phyloP scores from a whole-genome alignment of 192 early-diverging fungal genomes.

The Thamnidium elegans region DNA sequence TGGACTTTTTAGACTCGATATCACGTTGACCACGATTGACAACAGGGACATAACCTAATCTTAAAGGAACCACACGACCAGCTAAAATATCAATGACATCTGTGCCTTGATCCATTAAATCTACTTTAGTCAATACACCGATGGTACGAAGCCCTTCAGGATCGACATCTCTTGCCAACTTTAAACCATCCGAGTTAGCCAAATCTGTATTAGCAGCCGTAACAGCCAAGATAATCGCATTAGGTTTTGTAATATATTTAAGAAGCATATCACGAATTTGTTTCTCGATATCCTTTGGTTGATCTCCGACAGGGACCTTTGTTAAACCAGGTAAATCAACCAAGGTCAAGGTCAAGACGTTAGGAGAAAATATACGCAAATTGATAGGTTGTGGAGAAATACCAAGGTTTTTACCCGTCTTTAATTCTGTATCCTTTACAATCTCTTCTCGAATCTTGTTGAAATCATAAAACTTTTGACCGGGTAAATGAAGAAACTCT shows the following conservation, averaged over 20 bases:
- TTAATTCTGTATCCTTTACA: constrained; percentile 85
- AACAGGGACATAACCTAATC: constrained; percentile 98
- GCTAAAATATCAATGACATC: constrained; percentile 99
- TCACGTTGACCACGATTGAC: constrained; percentile 98
- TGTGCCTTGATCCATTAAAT: constrained; percentile 99
- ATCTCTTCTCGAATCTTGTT: constrained; percentile 97
- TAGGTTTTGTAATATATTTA: constrained; percentile 96
- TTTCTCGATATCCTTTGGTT: constrained; percentile 99
- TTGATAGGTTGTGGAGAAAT: constrained; percentile 97
- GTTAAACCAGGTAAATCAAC: constrained; percentile 99
- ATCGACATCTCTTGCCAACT: constrained; percentile 96
- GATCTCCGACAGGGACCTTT: constrained; percentile 97
- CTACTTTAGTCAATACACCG: constrained; percentile 99
- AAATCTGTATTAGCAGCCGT: constrained; percentile 98
- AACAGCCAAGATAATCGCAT: constrained; percentile 97
- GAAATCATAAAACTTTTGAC: constrained; percentile 95
- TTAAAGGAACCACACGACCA: constrained; percentile 92
- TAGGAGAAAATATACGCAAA: constrained; percentile 95
- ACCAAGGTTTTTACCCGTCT: constrained; percentile 79
- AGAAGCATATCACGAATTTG: constrained; percentile 98
- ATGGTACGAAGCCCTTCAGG: constrained; percentile 97
- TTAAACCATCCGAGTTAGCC: constrained; percentile 98
- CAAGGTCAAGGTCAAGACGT: constrained; percentile 97
- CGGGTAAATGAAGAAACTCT: constrained; percentile 97
- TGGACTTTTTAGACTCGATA: constrained; percentile 92